A percentile compares a stretch with the other conserved stretches of the same genome.
Evolutionary conservation across 2,329 filamentous ascomycete genomes (phyloP).

Genomic region (Graphiopsis chlorocephala): DNA sequence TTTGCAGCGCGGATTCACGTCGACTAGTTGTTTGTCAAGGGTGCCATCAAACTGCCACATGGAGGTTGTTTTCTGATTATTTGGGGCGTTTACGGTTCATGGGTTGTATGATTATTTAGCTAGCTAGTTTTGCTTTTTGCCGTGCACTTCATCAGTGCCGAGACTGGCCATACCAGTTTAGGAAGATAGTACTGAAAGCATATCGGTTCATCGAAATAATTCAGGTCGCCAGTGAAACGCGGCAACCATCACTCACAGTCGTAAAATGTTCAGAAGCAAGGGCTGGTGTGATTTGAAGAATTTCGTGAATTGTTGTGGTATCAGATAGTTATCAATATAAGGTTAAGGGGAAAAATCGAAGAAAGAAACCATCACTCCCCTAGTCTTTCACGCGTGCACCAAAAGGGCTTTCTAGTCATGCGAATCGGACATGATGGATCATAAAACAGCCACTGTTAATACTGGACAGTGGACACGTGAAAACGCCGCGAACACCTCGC

Average conservation of each 20-base stretch:
- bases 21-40: neutral
- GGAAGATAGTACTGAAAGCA: constrained; percentile 6
- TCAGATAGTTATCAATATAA: neutral
- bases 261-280: neutral
- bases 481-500: constrained; percentile 14
- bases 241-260: neutral
- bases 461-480: neutral
- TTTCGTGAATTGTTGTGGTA: neutral
- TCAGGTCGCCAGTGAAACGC: neutral
- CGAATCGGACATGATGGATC: neutral
- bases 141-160: neutral
- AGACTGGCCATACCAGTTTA: neutral
- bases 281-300: neutral
- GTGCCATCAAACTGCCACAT: neutral
- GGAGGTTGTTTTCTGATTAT: neutral
- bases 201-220: neutral
- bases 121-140: neutral
- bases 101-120: neutral
- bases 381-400: neutral
- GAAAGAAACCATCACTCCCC: neutral
- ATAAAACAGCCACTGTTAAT: neutral
- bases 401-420: neutral
- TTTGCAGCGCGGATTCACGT: neutral
- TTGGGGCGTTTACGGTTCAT: neutral
- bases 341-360: neutral